Evolutionary conservation across 176 grass and related monocot species (phyloP).

Genomic region (Triticum monococcum): DNA sequence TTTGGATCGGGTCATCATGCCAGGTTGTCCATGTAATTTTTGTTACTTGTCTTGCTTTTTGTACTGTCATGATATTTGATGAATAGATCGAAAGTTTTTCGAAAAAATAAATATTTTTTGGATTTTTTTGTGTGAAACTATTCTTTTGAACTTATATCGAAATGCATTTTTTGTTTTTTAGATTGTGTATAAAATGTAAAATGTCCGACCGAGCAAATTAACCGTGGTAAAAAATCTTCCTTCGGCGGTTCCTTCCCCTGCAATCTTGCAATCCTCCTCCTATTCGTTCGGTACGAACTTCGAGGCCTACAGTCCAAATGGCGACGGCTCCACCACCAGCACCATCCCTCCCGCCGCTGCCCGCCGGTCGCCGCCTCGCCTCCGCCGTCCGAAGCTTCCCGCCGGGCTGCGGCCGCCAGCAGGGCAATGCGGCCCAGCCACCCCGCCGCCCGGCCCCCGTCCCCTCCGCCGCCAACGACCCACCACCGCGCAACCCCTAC

Average conservation of each 20-base stretch:
- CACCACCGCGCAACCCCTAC: neutral
- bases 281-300: neutral
- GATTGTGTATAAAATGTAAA: too few species aligned
- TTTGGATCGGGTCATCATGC: too few species aligned
- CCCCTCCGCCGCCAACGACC: neutral
- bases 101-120: too few species aligned
- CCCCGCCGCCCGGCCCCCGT: neutral
- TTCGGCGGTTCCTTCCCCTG: neutral
- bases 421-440: neutral
- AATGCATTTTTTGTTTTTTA: too few species aligned
- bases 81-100: too few species aligned
- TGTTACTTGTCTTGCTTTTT: too few species aligned
- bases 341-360: neutral
- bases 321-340: neutral
- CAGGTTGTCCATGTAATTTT: too few species aligned
- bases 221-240: neutral
- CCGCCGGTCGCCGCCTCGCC: neutral
- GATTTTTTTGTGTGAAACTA: too few species aligned
- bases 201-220: too few species aligned
- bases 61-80: too few species aligned
- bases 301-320: neutral
- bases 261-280: neutral
- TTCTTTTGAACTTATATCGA: too few species aligned
- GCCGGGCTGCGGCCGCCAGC: conserved; percentile 28
- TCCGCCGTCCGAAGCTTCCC: conserved; percentile 40